phyloP scores from a whole-genome alignment of 305 asterid genomes.

The Fraxinus floribunda region DNA sequence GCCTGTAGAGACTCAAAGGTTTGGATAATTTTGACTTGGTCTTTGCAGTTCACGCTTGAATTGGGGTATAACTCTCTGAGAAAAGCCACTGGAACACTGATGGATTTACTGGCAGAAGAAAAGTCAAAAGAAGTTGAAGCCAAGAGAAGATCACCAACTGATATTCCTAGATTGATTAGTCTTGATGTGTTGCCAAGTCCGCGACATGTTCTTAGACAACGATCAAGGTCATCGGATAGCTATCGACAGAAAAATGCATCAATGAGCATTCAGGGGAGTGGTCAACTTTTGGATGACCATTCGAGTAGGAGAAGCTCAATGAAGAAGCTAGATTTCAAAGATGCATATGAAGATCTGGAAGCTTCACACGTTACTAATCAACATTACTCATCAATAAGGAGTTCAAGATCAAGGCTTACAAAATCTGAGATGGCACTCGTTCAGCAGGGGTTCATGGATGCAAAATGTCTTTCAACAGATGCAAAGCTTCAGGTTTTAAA shows the following conservation, averaged over 20 bases:
- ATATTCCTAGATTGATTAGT: constrained; percentile 85
- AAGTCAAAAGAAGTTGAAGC: constrained; percentile 52
- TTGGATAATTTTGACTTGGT: constrained; percentile 21
- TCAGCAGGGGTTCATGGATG: constrained; percentile 52
- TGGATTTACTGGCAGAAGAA: not conserved
- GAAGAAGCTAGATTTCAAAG: constrained; percentile 67
- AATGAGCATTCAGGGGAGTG: constrained; percentile 25
- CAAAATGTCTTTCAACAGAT: constrained; percentile 49
- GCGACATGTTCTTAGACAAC: constrained; percentile 54
- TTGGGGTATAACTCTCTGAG: constrained; percentile 46
- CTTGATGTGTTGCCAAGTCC: constrained; percentile 79
- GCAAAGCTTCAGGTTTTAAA: constrained; percentile 49
- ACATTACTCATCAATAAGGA: constrained; percentile 65
- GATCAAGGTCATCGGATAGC: constrained; percentile 41
- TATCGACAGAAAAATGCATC: constrained; percentile 38
- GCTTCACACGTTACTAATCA: constrained; percentile 65
- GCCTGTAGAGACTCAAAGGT: constrained; percentile 15
- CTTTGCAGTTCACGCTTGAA: constrained; percentile 46
- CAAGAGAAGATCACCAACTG: constrained; percentile 57
- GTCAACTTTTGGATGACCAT: constrained; percentile 32
- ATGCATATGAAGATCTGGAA: constrained; percentile 86
- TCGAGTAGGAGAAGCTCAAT: constrained; percentile 40
- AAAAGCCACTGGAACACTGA: constrained; percentile 19
- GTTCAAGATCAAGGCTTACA: constrained; percentile 44
- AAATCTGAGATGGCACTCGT: constrained; percentile 55